A percentile compares a stretch with the other conserved stretches of the same genome.
These are phyloP conservation scores for Uronychia setigera DNA, from an alignment of 73 alveolate genomes.

Conservation along the genomic window DNA sequence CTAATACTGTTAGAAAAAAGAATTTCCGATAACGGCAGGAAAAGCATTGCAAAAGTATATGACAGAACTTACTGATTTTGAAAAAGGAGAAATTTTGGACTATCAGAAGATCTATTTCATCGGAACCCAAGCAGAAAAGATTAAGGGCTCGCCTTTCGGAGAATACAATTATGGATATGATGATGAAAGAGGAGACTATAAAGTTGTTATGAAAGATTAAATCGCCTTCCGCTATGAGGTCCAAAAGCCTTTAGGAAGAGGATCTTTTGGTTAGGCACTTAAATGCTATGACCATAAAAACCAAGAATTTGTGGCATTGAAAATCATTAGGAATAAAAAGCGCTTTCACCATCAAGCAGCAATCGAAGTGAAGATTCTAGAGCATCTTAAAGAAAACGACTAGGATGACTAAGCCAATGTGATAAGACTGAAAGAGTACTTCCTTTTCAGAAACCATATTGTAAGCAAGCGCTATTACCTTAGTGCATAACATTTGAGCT, in stretches of 20 bases:
- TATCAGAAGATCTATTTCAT: slow-evolving; percentile 59
- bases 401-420: slow-evolving; percentile 61
- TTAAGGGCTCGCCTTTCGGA: slow-evolving; percentile 16
- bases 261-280: slow-evolving; percentile 67
- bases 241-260: slow-evolving; percentile 49
- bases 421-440: slow-evolving; percentile 52
- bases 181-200: slow-evolving; percentile 70
- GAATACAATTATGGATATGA: slow-evolving; percentile 65
- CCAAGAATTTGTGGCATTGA: slow-evolving; percentile 82
- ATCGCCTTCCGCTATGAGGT: slow-evolving; percentile 60
- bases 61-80: slow-evolving; percentile 54
- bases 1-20: not conserved
- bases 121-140: slow-evolving; percentile 22
- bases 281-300: slow-evolving; percentile 88
- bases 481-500: slow-evolving; percentile 71
- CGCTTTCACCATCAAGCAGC: slow-evolving; percentile 60
- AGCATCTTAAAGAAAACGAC: slow-evolving; percentile 65
- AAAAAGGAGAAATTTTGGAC: slow-evolving; percentile 66
- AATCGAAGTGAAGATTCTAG: slow-evolving; percentile 57
- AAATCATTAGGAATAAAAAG: slow-evolving; percentile 64
- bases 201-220: slow-evolving; percentile 54
- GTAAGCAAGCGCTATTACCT: not conserved
- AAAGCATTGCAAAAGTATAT: slow-evolving; percentile 73
- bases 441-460: slow-evolving; percentile 66
- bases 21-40: slow-evolving; percentile 56